Evolutionary conservation across 805 yeast species (phyloP), one percentile per base, ranked within the genome.

Genomic region (Candida ipomoeae): DNA sequence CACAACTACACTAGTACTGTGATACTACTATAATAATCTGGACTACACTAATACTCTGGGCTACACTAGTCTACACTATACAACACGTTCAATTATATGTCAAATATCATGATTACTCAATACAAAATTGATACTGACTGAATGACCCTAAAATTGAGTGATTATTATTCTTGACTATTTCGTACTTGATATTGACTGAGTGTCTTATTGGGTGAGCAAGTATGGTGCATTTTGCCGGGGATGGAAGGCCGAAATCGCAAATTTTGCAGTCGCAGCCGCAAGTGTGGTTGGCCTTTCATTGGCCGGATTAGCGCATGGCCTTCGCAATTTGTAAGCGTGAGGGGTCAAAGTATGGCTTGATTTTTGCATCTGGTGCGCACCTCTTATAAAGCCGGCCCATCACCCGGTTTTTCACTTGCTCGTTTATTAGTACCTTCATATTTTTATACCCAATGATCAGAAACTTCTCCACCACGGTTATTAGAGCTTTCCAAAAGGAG

Each of bases 401-500:
- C 29, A 10, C 29, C 11, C 29, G 3, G 29, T 40, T 40, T n/a
- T 26, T 15, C 43, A 32, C 29, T 33, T 31, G 18, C 44, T 31
- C 29, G 29, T 26, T 26, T 26, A 26, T 26, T 26, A 26, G 29
- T 26, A 26, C 29, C 13, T 10, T 26, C 11, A 26, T 26, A 8
- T 10, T 20, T 21, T 32, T 14, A 42, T 42, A 32, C 45, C 33
- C 32, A 15, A 57, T 57, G 60, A 49, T 54, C 44, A 66, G 69
- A 63, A 52, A 55, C 40, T 56, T 66, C 39, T 57, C 63, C 35
- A 64, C 64, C 45, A 50, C 57, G 17, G 53, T 58, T 42, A 44
- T 48, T 46, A 52, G 57, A 40, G 49, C 55, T 11, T 66, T 66
- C 62, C 61, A 65, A 56, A 66, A 66, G 62, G 69, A 65, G 49